Percentiles rank a stretch among this genome's conserved stretches.
Conservation (phyloP, 2,329 filamentous ascomycete species). For the Kalaharituber pfeilii region DNA sequence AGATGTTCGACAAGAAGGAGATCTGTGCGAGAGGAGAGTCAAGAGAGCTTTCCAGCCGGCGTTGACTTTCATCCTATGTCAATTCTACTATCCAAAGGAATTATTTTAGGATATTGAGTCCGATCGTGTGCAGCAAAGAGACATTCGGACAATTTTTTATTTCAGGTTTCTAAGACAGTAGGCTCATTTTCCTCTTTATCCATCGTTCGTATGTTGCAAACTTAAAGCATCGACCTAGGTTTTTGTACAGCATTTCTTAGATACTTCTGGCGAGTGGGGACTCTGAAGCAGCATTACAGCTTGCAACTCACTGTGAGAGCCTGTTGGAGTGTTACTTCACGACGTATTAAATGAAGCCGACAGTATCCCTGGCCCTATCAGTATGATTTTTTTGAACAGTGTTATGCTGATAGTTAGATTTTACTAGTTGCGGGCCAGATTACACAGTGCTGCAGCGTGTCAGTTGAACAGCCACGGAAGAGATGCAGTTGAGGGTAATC, state of each 20-base stretch:
- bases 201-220: neutral
- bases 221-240: constrained; percentile 53
- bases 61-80: constrained; percentile 95
- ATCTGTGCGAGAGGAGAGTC: constrained; percentile 46
- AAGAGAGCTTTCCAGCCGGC: constrained; percentile 56
- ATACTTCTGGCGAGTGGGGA: constrained; percentile 60
- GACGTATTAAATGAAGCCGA: constrained; percentile 90
- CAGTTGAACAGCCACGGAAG: no score
- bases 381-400: no score
- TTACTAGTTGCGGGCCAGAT: no score
- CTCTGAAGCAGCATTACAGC: constrained; percentile 59
- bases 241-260: constrained; percentile 70
- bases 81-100: constrained; percentile 70
- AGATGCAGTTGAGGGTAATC: no score
- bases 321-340: constrained; percentile 83
- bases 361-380: constrained; percentile 42
- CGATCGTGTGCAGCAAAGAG: constrained; percentile 79
- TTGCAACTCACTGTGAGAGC: constrained; percentile 71
- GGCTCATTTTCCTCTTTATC: constrained; percentile 25
- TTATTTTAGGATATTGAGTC: constrained; percentile 80
- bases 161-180: constrained; percentile 75
- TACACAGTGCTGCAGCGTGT: no score
- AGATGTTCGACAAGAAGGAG: constrained; percentile 68
- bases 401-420: no score
- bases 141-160: constrained; percentile 79